Base-by-base conservation (phyloP, 352 stramenopile genomes). In the Pythium scleroteichum region DNA sequence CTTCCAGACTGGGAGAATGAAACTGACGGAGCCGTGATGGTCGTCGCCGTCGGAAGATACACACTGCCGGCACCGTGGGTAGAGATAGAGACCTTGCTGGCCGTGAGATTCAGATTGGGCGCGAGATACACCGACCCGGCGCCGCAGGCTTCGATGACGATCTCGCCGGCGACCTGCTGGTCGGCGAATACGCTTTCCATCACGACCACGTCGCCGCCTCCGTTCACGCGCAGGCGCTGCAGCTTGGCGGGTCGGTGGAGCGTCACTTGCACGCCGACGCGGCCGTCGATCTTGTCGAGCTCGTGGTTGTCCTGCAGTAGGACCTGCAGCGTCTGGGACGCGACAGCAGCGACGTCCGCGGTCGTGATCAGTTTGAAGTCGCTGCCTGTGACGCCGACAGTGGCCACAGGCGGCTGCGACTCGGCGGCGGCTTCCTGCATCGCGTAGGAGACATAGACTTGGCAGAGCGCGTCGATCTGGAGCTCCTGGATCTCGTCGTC, bases 291-390 rank as follows among this genome's bases (percentile, higher is more conserved):
- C 7, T 9, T 27, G 2, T 41, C 24, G 19, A 61, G 42, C 4
- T 4, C 4, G 16, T 41, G 7, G 9, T 2, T 44, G 44, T 61
- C 44, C 8, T 23, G 29, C 2, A 44, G 42, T 5, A 14, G 53
- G 26, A 61, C 33, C 41, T 35, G 17, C 24, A 61, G 42, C 2
- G 24, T 51, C 26, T 27, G 23, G 2, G 32, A 9, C 2, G 26
- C 41, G 17, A 41, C 16, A 6, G 19, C 26, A 16, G 51, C 8
- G 9, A 61, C 44, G 19, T 61, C 53, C 20, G 32, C 44, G 5
- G 53, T 44, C n/a, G 53, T 61, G 32, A 61, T 61, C 40, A 61
- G 53, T 40, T 61, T 61, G 29, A 61, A 61, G 14, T 61, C 53
- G 32, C 53, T 61, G 2, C 53, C 53, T 3, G 53, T 46, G 41